phyloP scores from a whole-genome alignment of 768 basidiomycete genomes.

The Termitomyces sp. region DNA sequence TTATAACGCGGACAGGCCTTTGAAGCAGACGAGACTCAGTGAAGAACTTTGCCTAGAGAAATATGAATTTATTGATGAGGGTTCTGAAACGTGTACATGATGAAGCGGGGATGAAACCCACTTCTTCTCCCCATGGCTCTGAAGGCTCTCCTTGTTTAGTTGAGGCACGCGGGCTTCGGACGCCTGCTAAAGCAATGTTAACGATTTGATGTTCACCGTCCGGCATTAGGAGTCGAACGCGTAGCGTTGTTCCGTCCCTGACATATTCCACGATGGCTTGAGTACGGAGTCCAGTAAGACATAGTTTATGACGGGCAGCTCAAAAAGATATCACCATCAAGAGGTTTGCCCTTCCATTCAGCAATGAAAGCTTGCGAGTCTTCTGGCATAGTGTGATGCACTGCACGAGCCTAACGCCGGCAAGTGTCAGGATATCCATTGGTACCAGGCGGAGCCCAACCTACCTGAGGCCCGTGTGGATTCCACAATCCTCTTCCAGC shows the following conservation, averaged over 20 bases:
- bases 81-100: constrained; percentile 1
- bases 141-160: constrained; percentile 72
- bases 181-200: constrained; percentile 82
- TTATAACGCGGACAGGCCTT: constrained; percentile 69
- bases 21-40: constrained; percentile 86
- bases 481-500: constrained; percentile 87
- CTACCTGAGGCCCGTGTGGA: constrained; percentile 68
- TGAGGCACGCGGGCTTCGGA: constrained; percentile 68
- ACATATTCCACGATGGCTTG: constrained; percentile 92
- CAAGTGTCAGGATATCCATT: not conserved
- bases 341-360: constrained; percentile 86
- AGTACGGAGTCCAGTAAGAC: constrained; percentile 6
- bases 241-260: constrained; percentile 86
- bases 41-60: constrained; percentile 81
- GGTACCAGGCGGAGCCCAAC: constrained; percentile 18
- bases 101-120: constrained; percentile 27
- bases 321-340: constrained; percentile 63
- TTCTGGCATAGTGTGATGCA: constrained; percentile 84
- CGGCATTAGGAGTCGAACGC: constrained; percentile 84
- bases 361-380: constrained; percentile 87
- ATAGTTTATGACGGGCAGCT: not conserved
- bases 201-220: constrained; percentile 87
- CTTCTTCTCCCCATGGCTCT: constrained; percentile 90
- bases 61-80: constrained; percentile 17
- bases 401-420: constrained; percentile 53